Evolutionary conservation across 192 early-diverging fungal species (phyloP).

Genomic region (Gorgonomyces haynaldii): DNA sequence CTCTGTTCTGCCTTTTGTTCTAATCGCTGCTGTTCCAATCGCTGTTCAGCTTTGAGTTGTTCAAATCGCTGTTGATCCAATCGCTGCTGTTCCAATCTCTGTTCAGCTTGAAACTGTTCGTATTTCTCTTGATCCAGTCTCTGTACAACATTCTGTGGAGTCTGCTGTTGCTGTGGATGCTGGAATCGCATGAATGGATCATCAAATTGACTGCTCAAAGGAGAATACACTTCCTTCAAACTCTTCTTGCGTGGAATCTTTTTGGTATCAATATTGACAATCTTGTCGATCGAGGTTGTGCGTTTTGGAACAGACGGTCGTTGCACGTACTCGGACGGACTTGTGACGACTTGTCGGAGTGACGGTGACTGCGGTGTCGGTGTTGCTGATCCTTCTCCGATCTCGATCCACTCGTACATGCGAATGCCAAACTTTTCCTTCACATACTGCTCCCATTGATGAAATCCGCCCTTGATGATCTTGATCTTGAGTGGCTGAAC

Average conservation of each 20-base stretch:
- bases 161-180: not conserved
- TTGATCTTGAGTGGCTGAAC: slow-evolving; percentile 44
- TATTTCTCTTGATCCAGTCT: too few relatives aligned
- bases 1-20: too few relatives aligned
- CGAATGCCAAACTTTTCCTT: slow-evolving; percentile 29
- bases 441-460: slow-evolving; percentile 53
- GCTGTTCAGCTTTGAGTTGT: too few relatives aligned
- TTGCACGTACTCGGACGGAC: slow-evolving; percentile 16
- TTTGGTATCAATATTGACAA: slow-evolving; percentile 1
- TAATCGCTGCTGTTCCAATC: too few relatives aligned
- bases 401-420: slow-evolving; percentile 24
- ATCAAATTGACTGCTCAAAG: slow-evolving; percentile 18
- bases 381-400: slow-evolving; percentile 23
- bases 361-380: not conserved
- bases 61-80: too few relatives aligned
- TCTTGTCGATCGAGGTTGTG: not conserved
- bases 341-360: slow-evolving; percentile 1
- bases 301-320: not conserved
- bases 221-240: too few relatives aligned
- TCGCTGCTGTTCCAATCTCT: too few relatives aligned
- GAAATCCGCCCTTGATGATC: slow-evolving; percentile 69
- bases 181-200: slow-evolving; percentile 17
- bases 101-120: too few relatives aligned
- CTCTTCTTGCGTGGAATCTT: not conserved
- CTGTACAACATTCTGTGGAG: not conserved